Evolutionary conservation across 2,329 filamentous ascomycete genomes (phyloP).

Genomic region (Hypoxylon sp.): DNA sequence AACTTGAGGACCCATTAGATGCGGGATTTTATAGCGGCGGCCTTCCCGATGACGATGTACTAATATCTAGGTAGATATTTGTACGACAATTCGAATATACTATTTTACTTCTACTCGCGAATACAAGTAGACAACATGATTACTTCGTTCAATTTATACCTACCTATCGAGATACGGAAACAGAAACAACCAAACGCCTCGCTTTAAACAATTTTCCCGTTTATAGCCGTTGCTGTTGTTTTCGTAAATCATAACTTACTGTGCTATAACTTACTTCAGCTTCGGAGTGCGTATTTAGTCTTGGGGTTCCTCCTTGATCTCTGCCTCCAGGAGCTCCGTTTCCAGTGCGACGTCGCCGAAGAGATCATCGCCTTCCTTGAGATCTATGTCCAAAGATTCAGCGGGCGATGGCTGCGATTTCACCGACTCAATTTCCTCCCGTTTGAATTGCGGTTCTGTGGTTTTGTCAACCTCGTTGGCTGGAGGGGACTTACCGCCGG

Average conservation of each 20-base stretch:
- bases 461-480: neutral
- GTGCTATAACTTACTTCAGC: neutral
- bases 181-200: neutral
- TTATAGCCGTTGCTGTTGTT: neutral
- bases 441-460: neutral
- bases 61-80: neutral
- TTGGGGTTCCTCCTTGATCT: neutral
- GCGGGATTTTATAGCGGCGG: neutral
- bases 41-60: neutral
- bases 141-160: no score
- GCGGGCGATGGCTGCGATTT: neutral
- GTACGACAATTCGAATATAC: neutral
- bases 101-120: neutral
- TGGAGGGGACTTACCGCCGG: slow-evolving; percentile 2
- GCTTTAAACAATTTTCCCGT: neutral
- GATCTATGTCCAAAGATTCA: neutral
- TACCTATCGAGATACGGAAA: neutral
- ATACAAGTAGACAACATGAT: no score
- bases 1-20: neutral
- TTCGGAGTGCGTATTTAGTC: neutral
- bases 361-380: slow-evolving; percentile 15
- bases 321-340: slow-evolving; percentile 2
- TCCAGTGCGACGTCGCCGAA: slow-evolving; percentile 12
- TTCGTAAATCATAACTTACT: neutral
- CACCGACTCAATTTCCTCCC: neutral